Evolutionary conservation across 2,329 filamentous ascomycete species (phyloP), one percentile per base, ranked within the genome.

Genomic region (Paracoccidioides lutzii): DNA sequence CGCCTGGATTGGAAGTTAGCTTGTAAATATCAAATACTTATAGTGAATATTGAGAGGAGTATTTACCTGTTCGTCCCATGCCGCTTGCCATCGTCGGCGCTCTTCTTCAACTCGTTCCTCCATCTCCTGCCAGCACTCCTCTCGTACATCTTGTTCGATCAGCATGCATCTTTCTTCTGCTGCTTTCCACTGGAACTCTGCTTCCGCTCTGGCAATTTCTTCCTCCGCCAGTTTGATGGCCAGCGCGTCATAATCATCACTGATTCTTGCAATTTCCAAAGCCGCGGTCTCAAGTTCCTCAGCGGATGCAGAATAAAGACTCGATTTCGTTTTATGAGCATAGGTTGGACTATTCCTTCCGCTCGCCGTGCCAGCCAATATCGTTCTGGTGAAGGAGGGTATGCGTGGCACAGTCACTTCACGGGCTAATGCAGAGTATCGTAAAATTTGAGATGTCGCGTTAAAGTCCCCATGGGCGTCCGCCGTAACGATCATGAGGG

Each of bases 401-500:
- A 94, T 82, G 4, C 91, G 85, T 5, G 90, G 90, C 0, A 96
- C 88, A 0, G 91, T 94, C 9, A 97, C 87, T 72, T 97, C 91
- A 22, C 90, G 83, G 0, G 93, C 93, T 4, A 98, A 79, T 0
- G 93, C 91, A 28, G 88, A 93, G 72, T 98, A 98, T 15, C 91
- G 84, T 1, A 98, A 77, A 59, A 98, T 97, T 67, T 97, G 93
- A 4, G 88, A 94, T 0, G 93, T 98, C 10, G 93, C 90, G 66
- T 97, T 97, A 75, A 90, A 96, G 70, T 98, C 93, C 41, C 93
- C 91, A 10, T 87, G 73, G 0, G 93, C 88, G 65, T 98, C 91
- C 3, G 91, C 93, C 0, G 91, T 95, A 14, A 97, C 91, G 56
- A 98, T 87, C 90, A 98, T 97, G 64, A 95, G 83, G 0, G 85